phyloP scores from a whole-genome alignment of 768 basidiomycete species.

The Polyporus arcularius region DNA sequence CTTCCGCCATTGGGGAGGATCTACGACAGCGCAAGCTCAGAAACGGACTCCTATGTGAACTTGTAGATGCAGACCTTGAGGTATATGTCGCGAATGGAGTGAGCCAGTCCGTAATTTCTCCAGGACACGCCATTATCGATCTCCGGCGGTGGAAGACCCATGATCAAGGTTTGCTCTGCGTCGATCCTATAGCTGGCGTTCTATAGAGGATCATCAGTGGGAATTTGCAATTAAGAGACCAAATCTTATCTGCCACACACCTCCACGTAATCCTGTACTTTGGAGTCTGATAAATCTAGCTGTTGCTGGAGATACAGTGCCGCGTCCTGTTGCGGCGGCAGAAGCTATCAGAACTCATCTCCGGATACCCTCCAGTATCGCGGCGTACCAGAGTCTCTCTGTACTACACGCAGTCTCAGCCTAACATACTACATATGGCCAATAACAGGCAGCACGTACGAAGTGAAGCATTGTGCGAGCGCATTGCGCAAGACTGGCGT shows the following conservation, averaged over 20 bases:
- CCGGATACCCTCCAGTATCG: neutral
- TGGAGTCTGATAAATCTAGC: constrained; percentile 37
- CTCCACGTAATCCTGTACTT: constrained; percentile 50
- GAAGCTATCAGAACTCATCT: neutral
- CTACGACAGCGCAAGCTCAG: constrained; percentile 22
- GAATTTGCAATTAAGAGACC: neutral
- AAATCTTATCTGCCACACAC: constrained; percentile 24
- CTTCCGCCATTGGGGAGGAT: constrained; percentile 45
- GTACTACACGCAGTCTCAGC: constrained; percentile 33
- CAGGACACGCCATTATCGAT: constrained; percentile 36
- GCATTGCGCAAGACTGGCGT: constrained; percentile 40
- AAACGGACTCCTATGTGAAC: neutral
- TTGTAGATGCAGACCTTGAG: constrained; percentile 33
- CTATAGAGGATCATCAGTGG: constrained; percentile 23
- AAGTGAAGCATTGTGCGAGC: constrained; percentile 36
- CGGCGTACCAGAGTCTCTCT: constrained; percentile 39
- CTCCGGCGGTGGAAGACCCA: constrained; percentile 45
- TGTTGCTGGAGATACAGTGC: constrained; percentile 46
- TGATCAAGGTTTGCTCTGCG: constrained; percentile 40
- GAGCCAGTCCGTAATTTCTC: constrained; percentile 46
- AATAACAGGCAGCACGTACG: constrained; percentile 21
- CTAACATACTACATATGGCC: neutral
- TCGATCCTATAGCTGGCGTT: constrained; percentile 44
- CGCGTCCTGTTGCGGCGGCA: constrained; percentile 37
- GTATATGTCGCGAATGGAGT: constrained; percentile 39